Conservation (phyloP, 2,329 filamentous ascomycete species). For the Ophiosphaerella narmari region DNA sequence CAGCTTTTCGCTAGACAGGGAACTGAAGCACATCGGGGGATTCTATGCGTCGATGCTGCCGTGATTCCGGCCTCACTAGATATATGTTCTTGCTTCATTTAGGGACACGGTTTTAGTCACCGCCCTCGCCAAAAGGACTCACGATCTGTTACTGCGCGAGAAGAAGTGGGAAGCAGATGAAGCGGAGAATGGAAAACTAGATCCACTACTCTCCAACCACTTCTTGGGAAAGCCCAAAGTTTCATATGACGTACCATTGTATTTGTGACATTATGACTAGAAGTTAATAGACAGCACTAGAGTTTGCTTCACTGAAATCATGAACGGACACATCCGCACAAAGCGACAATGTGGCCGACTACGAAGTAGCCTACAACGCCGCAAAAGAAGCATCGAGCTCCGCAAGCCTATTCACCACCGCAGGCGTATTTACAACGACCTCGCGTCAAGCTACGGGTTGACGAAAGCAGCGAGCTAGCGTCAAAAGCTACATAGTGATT, state of each 20-base stretch:
- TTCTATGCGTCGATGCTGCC: conserved; percentile 66
- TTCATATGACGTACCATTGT: too few species aligned
- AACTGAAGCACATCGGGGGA: conserved; percentile 58
- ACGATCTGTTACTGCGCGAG: conserved; percentile 50
- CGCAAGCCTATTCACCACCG: conserved; percentile 25
- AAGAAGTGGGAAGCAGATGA: conserved; percentile 48
- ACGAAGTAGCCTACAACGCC: conserved; percentile 46
- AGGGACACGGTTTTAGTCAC: conserved; percentile 38
- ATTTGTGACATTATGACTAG: neutral
- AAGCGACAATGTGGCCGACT: conserved; percentile 57
- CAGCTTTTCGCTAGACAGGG: conserved; percentile 62
- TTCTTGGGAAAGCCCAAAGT: neutral
- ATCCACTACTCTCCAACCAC: neutral
- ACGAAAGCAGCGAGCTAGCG: too few species aligned
- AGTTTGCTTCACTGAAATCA: conserved; percentile 62
- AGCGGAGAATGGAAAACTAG: conserved; percentile 24
- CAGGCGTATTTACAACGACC: neutral
- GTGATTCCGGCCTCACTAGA: conserved; percentile 65
- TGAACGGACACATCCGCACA: conserved; percentile 62
- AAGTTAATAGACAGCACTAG: neutral
- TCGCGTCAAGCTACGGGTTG: too few species aligned
- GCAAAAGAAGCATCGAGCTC: conserved; percentile 11
- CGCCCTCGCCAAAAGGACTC: conserved; percentile 67
- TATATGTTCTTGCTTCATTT: neutral
- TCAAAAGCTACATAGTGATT: too few species aligned